Evolutionary conservation across 2,329 filamentous ascomycete genomes (phyloP).

Genomic region (Arachnopeziza araneosa): DNA sequence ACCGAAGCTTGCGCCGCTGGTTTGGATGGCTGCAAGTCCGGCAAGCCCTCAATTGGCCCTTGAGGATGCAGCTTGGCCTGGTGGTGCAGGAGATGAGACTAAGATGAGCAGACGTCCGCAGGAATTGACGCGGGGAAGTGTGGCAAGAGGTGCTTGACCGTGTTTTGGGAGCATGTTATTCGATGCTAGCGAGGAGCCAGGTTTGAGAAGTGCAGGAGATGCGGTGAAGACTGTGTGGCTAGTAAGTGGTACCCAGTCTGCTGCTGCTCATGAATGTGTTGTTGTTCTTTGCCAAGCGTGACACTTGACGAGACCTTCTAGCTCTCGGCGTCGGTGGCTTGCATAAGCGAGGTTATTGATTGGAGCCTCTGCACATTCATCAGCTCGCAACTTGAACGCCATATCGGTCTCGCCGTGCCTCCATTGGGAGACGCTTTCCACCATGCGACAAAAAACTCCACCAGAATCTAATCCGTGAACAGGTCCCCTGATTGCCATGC

Average conservation of each 20-base stretch:
- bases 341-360: neutral
- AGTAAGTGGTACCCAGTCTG: neutral
- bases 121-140: neutral
- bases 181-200: neutral
- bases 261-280: neutral
- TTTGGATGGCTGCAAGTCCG: constrained; percentile 19
- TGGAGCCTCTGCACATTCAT: neutral
- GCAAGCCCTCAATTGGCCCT: constrained; percentile 18
- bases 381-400: too few species aligned
- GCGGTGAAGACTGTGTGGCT: neutral
- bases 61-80: neutral
- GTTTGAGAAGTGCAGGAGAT: neutral
- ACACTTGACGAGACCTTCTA: too few species aligned
- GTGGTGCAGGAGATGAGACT: neutral
- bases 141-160: neutral
- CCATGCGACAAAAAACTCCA: too few species aligned
- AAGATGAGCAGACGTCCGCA: neutral
- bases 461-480: too few species aligned
- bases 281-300: neutral
- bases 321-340: neutral
- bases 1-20: constrained; percentile 4
- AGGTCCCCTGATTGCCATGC: too few species aligned
- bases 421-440: too few species aligned
- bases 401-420: too few species aligned
- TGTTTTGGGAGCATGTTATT: neutral